Evolutionary conservation across 2,329 filamentous ascomycete genomes (phyloP), one percentile per base, ranked within the genome.

Genomic region (Cytospora paraplurivora): DNA sequence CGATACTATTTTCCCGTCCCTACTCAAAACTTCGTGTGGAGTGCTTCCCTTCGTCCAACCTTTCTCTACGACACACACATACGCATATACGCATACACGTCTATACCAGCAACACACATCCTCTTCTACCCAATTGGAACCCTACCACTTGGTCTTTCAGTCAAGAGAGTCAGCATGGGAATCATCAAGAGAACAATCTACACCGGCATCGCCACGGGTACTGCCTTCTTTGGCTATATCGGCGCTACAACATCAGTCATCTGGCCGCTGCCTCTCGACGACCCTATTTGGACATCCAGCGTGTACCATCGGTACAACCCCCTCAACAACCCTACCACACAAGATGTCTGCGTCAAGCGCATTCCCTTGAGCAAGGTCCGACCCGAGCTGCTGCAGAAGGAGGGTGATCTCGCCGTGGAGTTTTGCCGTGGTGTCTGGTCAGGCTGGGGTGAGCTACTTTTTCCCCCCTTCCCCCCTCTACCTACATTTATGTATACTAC

Each of bases 361-460:
- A 80, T 92, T 0, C 85, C 88, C 0, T 72, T 92, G 56, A 77
- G 77, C 54, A 85, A 87, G 71, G 85, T 92, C 66, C 82, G 84
- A 35, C 87, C 88, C 0, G 84, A 88, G 67, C 77, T 92, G 60
- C 76, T 91, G 15, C 79, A 88, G 70, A 81, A 84, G 67, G 85
- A 85, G 67, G 76, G 77, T 34, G 80, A 79, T 1, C 77, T 91
- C 56, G 82, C 84, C 1, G 79, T 89, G 68, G 85, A 85, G 67
- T 90, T 90, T 71, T 89, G 86, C 71, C 85, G 85, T 13, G 87
- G 87, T 52, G 76, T 90, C 56, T 92, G 85, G 88, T 82, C 83
- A 67, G 87, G 86, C 62, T 80, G 81, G 72, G 88, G 88, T 90
- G 74, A 66, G 81, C 76, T 63, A 50, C 27, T 62, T 35, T 58